phyloP scores from a whole-genome alignment of 768 basidiomycete species.

The Amanita pallidorosea region DNA sequence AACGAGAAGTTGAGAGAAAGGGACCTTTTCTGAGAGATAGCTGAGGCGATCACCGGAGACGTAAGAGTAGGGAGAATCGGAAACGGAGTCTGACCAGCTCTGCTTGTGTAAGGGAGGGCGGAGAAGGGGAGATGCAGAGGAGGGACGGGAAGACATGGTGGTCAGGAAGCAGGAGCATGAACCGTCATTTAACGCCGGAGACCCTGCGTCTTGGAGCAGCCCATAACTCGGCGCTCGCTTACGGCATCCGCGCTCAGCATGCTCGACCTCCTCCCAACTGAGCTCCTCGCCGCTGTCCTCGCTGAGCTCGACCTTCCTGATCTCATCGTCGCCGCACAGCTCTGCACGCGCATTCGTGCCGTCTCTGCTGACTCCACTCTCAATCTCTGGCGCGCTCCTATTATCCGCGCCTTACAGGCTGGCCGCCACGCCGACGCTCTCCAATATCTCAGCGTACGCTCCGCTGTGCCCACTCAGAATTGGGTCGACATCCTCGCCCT shows the following conservation, averaged over 20 bases:
- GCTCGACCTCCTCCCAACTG: conserved; percentile 37
- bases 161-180: neutral
- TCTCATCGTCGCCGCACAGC: conserved; percentile 45
- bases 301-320: conserved; percentile 55
- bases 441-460: conserved; percentile 50
- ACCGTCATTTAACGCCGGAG: neutral
- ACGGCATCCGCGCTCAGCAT: neutral
- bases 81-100: conserved; percentile 26
- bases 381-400: conserved; percentile 71
- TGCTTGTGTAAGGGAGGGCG: conserved; percentile 25
- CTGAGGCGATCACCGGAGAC: conserved; percentile 28
- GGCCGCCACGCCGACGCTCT: conserved; percentile 38
- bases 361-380: conserved; percentile 54
- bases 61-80: conserved; percentile 29
- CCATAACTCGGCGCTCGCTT: neutral
- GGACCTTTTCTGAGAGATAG: conserved; percentile 35
- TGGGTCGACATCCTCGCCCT: conserved; percentile 70
- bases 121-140: conserved; percentile 21
- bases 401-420: conserved; percentile 42
- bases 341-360: conserved; percentile 47
- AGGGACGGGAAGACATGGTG: conserved; percentile 20
- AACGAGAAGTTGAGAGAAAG: neutral
- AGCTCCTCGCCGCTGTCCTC: conserved; percentile 64
- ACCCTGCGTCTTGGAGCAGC: neutral
- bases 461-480: conserved; percentile 62